Base-by-base conservation (phyloP, 169 alveolate genomes). In the Blepharisma undulans region DNA sequence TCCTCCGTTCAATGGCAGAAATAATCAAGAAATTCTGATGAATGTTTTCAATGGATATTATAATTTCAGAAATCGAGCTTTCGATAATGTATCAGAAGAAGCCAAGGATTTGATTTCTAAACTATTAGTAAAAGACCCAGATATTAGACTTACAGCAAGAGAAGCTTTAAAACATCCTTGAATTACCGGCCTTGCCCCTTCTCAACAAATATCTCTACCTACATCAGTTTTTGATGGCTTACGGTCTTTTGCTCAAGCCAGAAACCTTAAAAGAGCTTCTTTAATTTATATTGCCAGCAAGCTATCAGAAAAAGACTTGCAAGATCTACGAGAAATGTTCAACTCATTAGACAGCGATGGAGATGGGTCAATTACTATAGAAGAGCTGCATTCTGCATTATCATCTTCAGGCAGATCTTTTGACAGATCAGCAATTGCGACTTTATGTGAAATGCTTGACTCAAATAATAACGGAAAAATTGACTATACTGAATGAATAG, bases 131-230 rank as follows among this genome's bases (percentile, higher is more conserved):
- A 96, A 94, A 79, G 96, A 97, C 91, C 97, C 97, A 4, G 90
- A 95, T 74, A 91, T 94, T 60, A 93, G 99, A 84, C 66, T 96
- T 88, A 92, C 95, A 72, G 99, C 98, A 10, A 94, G 93, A 66
- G 93, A 96, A 84, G 98, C 98, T 60, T 94, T 88, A 71, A 94
- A 94, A 59, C 98, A 96, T 93, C 87, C 91, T 48, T 97, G 99
- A 98, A 95, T 97, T 71, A 90, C 95, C 84, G 29, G 96, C 92
- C 82, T 86, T 4, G 34, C 25, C 1, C 82, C 82, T 21, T 21
- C 29, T 2, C 72, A 21, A 21, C 32, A 59, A 36, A 21, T 59
- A n/a, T 21, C 22, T 7, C 16, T 21, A 27, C 71, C 80, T 27
- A 8, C 29, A 22, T 48, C 72, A 0, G 48, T 86, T 27, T 66